Conservation (phyloP, 75 land plant species). For the Cupressus sempervirens region DNA sequence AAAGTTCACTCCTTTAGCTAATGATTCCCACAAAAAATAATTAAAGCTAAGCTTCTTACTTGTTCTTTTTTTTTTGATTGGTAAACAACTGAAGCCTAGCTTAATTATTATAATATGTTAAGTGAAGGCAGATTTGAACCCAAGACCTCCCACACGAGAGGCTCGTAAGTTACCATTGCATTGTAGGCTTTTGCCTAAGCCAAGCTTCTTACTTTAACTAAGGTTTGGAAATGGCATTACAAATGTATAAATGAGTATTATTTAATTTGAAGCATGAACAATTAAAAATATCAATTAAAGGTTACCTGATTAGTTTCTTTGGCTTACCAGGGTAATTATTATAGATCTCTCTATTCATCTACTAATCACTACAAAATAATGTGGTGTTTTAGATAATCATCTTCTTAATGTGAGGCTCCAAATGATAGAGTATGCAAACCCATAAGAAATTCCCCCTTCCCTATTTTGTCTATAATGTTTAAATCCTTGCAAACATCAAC, state of each 20-base stretch:
- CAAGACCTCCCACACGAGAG: too few species aligned
- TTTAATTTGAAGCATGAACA: background rate
- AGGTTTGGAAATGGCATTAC: background rate
- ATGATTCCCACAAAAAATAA: background rate
- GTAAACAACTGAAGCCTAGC: too few species aligned
- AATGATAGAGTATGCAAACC: conserved; percentile 47
- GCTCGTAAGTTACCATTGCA: too few species aligned
- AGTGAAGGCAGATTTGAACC: too few species aligned
- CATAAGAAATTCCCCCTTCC: conserved; percentile 50
- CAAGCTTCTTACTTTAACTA: too few species aligned
- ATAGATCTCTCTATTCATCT: background rate
- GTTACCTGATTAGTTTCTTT: background rate
- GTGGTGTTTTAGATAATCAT: conserved; percentile 7
- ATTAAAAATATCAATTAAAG: background rate
- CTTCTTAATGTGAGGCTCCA: conserved; percentile 12
- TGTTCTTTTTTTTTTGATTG: too few species aligned
- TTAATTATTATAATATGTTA: too few species aligned
- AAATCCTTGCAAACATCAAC: conserved; percentile 66
- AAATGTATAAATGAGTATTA: background rate
- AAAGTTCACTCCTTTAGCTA: background rate
- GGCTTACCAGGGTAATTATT: background rate
- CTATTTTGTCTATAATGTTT: conserved; percentile 47
- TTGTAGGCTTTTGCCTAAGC: too few species aligned
- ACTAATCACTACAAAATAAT: background rate
- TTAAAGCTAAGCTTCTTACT: too few species aligned